Conservation (phyloP, 805 yeast species). For the Candida oleophila region DNA sequence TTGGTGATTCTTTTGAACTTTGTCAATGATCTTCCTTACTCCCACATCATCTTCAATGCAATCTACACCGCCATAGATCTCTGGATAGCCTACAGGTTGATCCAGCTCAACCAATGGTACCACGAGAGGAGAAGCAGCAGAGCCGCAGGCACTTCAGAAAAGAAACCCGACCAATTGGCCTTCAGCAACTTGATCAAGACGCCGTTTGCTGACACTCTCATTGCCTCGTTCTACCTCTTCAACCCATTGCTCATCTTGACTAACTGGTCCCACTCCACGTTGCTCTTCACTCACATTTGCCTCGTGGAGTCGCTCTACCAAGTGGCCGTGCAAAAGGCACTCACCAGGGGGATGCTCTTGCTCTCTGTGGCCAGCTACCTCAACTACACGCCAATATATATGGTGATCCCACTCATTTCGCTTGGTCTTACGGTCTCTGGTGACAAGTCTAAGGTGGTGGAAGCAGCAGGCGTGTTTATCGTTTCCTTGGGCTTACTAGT, state of each 20-base stretch:
- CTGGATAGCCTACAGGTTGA: slow-evolving; percentile 53
- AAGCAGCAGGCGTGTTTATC: slow-evolving; percentile 19
- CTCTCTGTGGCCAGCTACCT: slow-evolving; percentile 67
- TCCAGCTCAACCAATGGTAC: slow-evolving; percentile 47
- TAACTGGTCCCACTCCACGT: slow-evolving; percentile 66
- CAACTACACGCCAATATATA: slow-evolving; percentile 58
- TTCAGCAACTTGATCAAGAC: slow-evolving; percentile 8
- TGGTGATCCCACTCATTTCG: slow-evolving; percentile 57
- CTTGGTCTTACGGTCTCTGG: slow-evolving; percentile 18
- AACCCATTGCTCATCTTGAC: slow-evolving; percentile 80
- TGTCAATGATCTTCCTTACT: slow-evolving; percentile 26
- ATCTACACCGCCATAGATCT: slow-evolving; percentile 63
- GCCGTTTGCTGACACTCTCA: slow-evolving; percentile 38
- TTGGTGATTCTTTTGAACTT: slow-evolving; percentile 51
- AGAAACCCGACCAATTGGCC: no score
- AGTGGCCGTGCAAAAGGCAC: slow-evolving; percentile 39
- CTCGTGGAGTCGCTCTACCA: slow-evolving; percentile 48
- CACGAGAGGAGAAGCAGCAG: slow-evolving; percentile 20
- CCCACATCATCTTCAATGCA: slow-evolving; percentile 27
- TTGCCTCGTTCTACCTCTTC: slow-evolving; percentile 66
- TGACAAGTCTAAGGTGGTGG: slow-evolving; percentile 5
- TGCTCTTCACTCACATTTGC: slow-evolving; percentile 57
- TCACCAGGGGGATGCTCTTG: slow-evolving; percentile 45
- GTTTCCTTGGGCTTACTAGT: slow-evolving; percentile 20
- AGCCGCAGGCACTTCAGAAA: slow-evolving; percentile 2